These are phyloP conservation scores for Breynia disticha DNA, from an alignment of 441 rosid genomes.

Conservation along the genomic window DNA sequence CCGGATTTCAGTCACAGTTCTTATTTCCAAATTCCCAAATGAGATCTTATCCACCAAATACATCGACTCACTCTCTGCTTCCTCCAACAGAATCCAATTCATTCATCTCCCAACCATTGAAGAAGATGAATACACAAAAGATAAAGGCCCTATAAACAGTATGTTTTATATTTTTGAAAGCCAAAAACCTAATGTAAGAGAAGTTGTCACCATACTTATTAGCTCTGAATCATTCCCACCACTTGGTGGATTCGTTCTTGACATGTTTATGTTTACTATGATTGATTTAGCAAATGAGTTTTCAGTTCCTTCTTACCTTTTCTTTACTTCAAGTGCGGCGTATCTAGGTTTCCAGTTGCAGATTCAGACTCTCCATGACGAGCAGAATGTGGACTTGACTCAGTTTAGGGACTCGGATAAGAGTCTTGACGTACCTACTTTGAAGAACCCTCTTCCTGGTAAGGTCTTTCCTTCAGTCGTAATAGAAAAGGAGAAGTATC, in stretches of 20 bases:
- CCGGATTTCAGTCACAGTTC: conserved; percentile 34
- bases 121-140: background rate
- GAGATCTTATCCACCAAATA: background rate
- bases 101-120: conserved; percentile 18
- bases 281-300: conserved; percentile 33
- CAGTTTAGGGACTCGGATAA: conserved; percentile 22
- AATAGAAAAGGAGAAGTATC: background rate
- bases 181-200: conserved; percentile 22
- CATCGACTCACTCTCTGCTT: conserved; percentile 4
- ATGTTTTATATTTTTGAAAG: conserved; percentile 7
- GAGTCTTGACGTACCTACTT: conserved; percentile 23
- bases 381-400: conserved; percentile 12
- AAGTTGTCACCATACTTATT: conserved; percentile 8
- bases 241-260: conserved; percentile 31
- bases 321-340: conserved; percentile 31
- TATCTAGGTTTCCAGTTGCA: conserved; percentile 26
- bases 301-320: conserved; percentile 25
- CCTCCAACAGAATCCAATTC: conserved; percentile 20
- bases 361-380: conserved; percentile 20
- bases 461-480: conserved; percentile 17
- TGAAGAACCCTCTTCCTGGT: conserved; percentile 24
- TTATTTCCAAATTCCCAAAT: conserved; percentile 23
- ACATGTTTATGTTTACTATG: conserved; percentile 26
- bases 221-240: background rate
- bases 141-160: no score